phyloP scores from a whole-genome alignment of 192 early-diverging fungal genomes.

The Coemansia sp. region DNA sequence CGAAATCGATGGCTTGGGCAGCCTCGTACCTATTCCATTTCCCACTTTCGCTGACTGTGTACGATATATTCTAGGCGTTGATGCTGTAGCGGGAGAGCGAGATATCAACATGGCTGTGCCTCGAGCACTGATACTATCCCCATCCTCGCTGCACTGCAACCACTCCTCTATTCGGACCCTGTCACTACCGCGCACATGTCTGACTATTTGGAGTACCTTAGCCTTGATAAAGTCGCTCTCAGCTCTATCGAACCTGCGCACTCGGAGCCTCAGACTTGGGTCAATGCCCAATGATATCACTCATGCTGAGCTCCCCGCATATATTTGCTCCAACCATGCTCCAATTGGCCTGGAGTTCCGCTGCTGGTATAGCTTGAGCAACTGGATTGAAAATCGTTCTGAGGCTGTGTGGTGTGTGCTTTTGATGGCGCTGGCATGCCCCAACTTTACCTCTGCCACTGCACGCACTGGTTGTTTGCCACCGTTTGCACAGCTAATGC shows the following conservation, averaged over 20 bases:
- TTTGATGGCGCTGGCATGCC: too few relatives aligned
- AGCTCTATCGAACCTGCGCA: background rate
- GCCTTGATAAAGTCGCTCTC: background rate
- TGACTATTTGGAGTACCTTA: background rate
- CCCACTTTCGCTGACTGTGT: background rate
- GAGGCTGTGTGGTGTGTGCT: too few relatives aligned
- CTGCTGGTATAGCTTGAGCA: background rate
- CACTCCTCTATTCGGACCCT: background rate
- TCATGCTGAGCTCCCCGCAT: background rate
- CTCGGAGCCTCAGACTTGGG: background rate
- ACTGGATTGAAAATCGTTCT: too few relatives aligned
- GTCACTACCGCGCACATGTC: background rate
- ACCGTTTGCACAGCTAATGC: too few relatives aligned
- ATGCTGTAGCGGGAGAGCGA: too few relatives aligned
- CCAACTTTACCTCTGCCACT: too few relatives aligned
- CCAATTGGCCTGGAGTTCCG: background rate
- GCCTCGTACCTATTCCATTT: background rate
- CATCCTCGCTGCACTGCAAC: background rate
- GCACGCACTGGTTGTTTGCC: too few relatives aligned
- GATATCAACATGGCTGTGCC: too few relatives aligned
- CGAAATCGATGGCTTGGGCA: background rate
- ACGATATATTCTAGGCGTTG: background rate
- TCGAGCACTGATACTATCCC: too few relatives aligned
- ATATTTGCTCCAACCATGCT: background rate
- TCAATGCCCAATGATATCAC: background rate